Base-by-base conservation (phyloP, 2,329 filamentous ascomycete genomes). In the Zopfia rhizophila region DNA sequence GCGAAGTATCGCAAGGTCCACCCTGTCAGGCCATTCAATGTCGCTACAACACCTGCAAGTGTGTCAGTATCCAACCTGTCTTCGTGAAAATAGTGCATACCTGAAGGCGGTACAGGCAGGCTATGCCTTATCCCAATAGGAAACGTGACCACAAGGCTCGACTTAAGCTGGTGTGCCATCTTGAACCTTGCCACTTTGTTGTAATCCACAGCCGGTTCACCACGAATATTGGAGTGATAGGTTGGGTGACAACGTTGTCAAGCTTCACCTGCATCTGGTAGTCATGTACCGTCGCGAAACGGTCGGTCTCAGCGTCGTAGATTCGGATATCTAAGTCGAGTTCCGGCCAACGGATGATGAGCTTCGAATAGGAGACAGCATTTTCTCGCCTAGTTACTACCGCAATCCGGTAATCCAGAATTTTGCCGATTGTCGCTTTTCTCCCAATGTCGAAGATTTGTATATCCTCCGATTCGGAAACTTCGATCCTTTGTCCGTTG, bases 1-100 rank as follows among this genome's bases (percentile, higher is more conserved):
- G 31, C 45, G 18, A 57, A 57, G 38, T 50, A 57, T 11, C 41
- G 30, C 12, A 60, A 33, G 10, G 31, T 57, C 56, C 56, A 60
- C 5, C 54, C 54, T 2, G 54, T 60, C 8, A 57, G 27, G 10
- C 31, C 42, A 14, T 35, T 13, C 1, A 60, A 40, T 27, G 57
- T 41, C 6, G 50, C 42, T 3, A 51, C 38, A 4, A 53, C 44
- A 2, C 38, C 56, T 57, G 25, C 14, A 12, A 25, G 8, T 7
- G 7, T 8, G 10, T 45, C n/a, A 45, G 35, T 7, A 10, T 21
- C 8, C 8, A 14, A 12, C 16, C 7, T 7, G 8, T 32, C 8
- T 37, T 28, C 8, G 29, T 18, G 11, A 19, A 29, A 17, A 13
- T 18, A 22, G 4, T 6, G 2, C 38, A 13, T 51, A 55, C 52